Percentiles rank a stretch among this genome's conserved stretches.
phyloP scores from a whole-genome alignment of 805 yeast genomes.

The Sugiyamaella floridensis region DNA sequence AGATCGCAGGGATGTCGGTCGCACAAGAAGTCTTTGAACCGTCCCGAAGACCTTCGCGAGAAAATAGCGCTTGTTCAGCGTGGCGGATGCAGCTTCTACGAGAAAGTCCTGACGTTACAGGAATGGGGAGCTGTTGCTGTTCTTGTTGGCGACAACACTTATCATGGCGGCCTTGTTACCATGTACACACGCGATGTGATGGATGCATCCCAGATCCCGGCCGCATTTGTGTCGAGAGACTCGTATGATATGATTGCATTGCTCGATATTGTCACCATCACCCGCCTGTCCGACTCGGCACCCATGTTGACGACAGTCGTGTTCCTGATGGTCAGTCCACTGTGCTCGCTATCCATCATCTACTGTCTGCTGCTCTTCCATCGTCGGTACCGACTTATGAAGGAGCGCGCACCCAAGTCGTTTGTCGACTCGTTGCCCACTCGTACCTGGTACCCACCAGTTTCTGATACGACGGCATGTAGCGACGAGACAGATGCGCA shows the following conservation, averaged over 20 bases:
- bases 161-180: conserved; percentile 41
- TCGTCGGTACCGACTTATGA: conserved; percentile 29
- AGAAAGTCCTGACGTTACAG: conserved; percentile 43
- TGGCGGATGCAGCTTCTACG: conserved; percentile 52
- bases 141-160: conserved; percentile 50
- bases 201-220: conserved; percentile 41
- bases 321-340: conserved; percentile 35
- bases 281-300: conserved; percentile 22
- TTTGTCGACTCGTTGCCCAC: conserved; percentile 34
- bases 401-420: conserved; percentile 33
- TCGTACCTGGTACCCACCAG: conserved; percentile 26
- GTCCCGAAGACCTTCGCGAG: conserved; percentile 21
- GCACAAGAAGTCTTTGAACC: conserved; percentile 6
- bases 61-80: conserved; percentile 35
- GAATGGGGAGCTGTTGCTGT: conserved; percentile 44
- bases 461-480: neutral
- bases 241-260: conserved; percentile 31
- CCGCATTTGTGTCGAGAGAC: conserved; percentile 45
- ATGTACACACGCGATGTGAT: conserved; percentile 47
- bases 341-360: conserved; percentile 33
- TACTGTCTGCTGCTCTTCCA: conserved; percentile 31
- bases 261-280: conserved; percentile 19
- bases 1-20: conserved; percentile 21
- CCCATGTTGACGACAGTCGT: conserved; percentile 33
- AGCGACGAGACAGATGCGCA: neutral